phyloP scores from a whole-genome alignment of 768 basidiomycete genomes.

The Royoungia palumana region DNA sequence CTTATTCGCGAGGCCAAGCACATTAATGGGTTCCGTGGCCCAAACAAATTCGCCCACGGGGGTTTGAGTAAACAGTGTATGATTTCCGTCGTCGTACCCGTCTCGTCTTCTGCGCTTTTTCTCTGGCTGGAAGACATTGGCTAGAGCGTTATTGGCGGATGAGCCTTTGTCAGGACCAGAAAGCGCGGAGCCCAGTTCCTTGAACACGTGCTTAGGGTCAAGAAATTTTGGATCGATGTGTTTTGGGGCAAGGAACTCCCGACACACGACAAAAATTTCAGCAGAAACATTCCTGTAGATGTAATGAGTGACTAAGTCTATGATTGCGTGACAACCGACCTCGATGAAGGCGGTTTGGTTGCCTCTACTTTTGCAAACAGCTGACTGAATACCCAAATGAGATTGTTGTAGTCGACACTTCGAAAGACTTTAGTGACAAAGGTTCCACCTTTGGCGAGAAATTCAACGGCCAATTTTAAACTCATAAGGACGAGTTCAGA shows the following conservation, averaged over 20 bases:
- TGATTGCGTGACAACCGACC: slow-evolving; percentile 45
- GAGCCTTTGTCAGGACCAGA: slow-evolving; percentile 49
- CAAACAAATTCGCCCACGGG: slow-evolving; percentile 70
- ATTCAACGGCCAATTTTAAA: slow-evolving; percentile 93
- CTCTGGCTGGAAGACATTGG: slow-evolving; percentile 96
- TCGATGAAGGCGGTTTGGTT: slow-evolving; percentile 96
- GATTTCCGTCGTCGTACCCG: slow-evolving; percentile 93
- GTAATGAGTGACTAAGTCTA: not conserved
- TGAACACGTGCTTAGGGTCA: slow-evolving; percentile 97
- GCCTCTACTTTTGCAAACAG: slow-evolving; percentile 96
- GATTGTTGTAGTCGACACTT: slow-evolving; percentile 95
- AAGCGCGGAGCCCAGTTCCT: slow-evolving; percentile 63
- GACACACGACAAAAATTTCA: slow-evolving; percentile 99
- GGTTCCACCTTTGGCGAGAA: slow-evolving; percentile 87
- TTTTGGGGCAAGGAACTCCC: slow-evolving; percentile 90
- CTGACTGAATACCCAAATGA: slow-evolving; percentile 98
- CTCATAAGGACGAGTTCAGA: slow-evolving; percentile 95
- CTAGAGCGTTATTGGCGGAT: slow-evolving; percentile 64
- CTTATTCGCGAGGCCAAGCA: slow-evolving; percentile 76
- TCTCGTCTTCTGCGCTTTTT: slow-evolving; percentile 92
- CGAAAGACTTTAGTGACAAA: slow-evolving; percentile 99
- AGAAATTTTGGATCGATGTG: slow-evolving; percentile 97
- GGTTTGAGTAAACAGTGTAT: slow-evolving; percentile 78
- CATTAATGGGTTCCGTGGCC: slow-evolving; percentile 65
- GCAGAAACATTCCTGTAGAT: slow-evolving; percentile 88